A percentile compares a stretch with the other conserved stretches of the same genome.
These are phyloP conservation scores for Rosa persica DNA, from an alignment of 306 rosid species.

Conservation along the genomic window DNA sequence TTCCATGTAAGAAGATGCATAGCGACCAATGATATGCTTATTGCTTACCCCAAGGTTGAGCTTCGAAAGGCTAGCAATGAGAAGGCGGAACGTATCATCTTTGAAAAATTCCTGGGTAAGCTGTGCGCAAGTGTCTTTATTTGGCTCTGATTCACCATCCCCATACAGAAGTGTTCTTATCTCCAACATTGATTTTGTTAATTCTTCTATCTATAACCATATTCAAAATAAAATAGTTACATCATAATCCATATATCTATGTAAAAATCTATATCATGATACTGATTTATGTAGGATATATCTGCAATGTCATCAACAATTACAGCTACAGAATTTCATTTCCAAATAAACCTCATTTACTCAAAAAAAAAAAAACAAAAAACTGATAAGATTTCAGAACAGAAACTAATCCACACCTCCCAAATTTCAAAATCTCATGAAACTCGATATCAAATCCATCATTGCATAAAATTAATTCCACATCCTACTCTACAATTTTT, in stretches of 20 bases:
- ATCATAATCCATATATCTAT: neutral
- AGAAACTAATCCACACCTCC: too few species aligned
- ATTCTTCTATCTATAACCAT: slow-evolving; percentile 33
- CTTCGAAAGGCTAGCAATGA: slow-evolving; percentile 44
- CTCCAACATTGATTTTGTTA: slow-evolving; percentile 46
- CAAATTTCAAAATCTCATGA: too few species aligned
- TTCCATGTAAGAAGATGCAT: neutral
- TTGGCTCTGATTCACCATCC: slow-evolving; percentile 53
- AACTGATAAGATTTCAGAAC: too few species aligned
- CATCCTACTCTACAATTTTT: too few species aligned
- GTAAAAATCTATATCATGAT: neutral
- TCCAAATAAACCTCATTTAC: neutral
- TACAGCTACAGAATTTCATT: neutral
- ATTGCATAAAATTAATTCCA: too few species aligned
- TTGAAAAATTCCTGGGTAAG: slow-evolving; percentile 60
- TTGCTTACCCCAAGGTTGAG: slow-evolving; percentile 53
- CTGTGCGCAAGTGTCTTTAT: slow-evolving; percentile 56
- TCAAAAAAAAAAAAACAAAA: too few species aligned
- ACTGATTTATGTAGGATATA: neutral
- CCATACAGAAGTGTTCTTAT: slow-evolving; percentile 60
- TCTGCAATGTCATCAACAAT: neutral
- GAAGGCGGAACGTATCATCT: slow-evolving; percentile 53
- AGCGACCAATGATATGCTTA: neutral
- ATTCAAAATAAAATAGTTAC: neutral
- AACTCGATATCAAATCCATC: too few species aligned